Base-by-base conservation (phyloP, 2,329 filamentous ascomycete genomes). In the Paramyrothecium sp. region DNA sequence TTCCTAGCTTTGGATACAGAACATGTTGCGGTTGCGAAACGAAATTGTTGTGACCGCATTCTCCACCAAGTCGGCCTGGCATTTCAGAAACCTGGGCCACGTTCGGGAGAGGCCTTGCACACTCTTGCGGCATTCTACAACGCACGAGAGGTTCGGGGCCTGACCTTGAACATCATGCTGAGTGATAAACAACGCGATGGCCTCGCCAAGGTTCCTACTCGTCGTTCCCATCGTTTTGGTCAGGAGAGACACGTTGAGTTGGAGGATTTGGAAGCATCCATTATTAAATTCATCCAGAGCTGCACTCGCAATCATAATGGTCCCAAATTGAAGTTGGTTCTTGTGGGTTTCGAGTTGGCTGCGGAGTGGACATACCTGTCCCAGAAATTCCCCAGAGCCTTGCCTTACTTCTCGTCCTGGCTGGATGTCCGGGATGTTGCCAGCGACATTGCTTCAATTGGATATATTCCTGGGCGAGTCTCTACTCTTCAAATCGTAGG, bases 41-140 rank as follows among this genome's bases (percentile, higher is more conserved):
- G 51, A 55, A 49, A 38, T 38, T 38, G 33, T 16, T 46, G 30
- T 26, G 60, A 59, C 23, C 61, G 57, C 11, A 20, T 62, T 17
- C 58, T 64, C 34, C 53, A 59, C 21, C 61, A 64, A 33, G 61
- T 64, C n/a, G 58, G 57, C 5, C 20, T 64, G 1, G 58, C 60
- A 11, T 61, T 60, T 53, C 26, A 56, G 3, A 33, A 23, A 21
- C 53, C 33, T 19, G 33, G 20, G 51, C 19, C 53, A 34, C 7
- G 23, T 10, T 47, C 34, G 7, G 23, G 21, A 20, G 8, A 22
- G 11, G 19, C 20, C 12, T 11, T n/a, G 3, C 57, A 26, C 8
- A 19, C 16, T 17, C 57, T 63, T 22, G 5, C 1, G 20, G 17
- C 56, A 2, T 60, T 63, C 23, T 38, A 52, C 23, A 16, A 17